Conservation (phyloP, 2,329 filamentous ascomycete genomes). For the Calonectria pauciramosa region DNA sequence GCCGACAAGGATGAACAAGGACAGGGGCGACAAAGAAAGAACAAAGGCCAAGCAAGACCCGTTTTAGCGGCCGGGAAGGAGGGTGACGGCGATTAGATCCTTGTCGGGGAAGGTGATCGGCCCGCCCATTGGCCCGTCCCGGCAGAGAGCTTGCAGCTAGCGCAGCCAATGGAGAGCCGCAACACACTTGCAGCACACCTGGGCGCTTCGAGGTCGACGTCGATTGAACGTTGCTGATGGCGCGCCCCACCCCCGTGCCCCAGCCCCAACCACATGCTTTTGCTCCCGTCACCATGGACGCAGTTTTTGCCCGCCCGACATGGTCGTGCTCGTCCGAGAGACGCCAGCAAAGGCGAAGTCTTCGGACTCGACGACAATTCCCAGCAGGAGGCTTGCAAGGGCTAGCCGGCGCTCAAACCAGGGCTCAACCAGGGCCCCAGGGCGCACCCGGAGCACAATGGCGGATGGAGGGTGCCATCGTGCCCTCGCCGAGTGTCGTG, state of each 20-base stretch:
- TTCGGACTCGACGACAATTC: constrained; percentile 15
- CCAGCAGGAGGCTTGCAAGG: constrained; percentile 12
- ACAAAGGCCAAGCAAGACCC: constrained; percentile 20
- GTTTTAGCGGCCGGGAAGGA: constrained; percentile 44
- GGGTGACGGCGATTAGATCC: constrained; percentile 51
- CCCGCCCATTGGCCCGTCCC: constrained; percentile 50
- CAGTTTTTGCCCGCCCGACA: constrained; percentile 31
- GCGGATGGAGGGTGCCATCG: constrained; percentile 26
- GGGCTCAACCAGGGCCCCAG: background rate
- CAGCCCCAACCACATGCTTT: constrained; percentile 51
- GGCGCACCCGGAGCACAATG: constrained; percentile 11
- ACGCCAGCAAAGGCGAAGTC: constrained; percentile 20
- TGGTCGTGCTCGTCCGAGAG: constrained; percentile 8
- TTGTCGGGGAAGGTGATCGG: constrained; percentile 51
- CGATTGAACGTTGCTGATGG: constrained; percentile 47
- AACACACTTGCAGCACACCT: constrained; percentile 48
- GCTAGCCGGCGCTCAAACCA: constrained; percentile 5
- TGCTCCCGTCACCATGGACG: constrained; percentile 29
- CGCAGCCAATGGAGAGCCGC: constrained; percentile 53
- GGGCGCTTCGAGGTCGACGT: constrained; percentile 51
- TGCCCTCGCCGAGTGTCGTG: constrained; percentile 24
- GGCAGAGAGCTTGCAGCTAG: constrained; percentile 43
- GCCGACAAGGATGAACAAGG: constrained; percentile 10
- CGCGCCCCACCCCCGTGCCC: constrained; percentile 48
- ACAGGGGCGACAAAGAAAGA: constrained; percentile 6